These are phyloP conservation scores for Chlorophyllum brunneum DNA, from an alignment of 768 basidiomycete genomes.

Conservation along the genomic window DNA sequence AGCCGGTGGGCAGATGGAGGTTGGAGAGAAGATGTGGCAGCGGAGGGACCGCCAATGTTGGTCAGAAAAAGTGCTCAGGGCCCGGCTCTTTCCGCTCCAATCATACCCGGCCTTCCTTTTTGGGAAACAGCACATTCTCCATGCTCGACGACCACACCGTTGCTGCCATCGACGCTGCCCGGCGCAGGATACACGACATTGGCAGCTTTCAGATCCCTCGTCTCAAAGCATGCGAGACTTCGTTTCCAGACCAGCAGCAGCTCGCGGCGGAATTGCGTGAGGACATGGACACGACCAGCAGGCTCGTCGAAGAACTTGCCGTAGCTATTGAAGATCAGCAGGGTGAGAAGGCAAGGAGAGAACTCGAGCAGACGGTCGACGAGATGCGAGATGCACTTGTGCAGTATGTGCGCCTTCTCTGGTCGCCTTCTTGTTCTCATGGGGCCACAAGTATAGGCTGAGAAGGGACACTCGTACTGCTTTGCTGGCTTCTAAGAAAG, in stretches of 20 bases:
- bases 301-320: conserved; percentile 73
- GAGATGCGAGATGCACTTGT: conserved; percentile 43
- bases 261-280: conserved; percentile 72
- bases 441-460: conserved; percentile 35
- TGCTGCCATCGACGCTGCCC: conserved; percentile 6
- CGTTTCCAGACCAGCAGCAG: conserved; percentile 61
- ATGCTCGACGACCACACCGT: conserved; percentile 10
- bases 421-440: background rate
- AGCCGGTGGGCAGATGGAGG: conserved; percentile 21
- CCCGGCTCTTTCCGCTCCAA: conserved; percentile 39
- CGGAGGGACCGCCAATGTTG: background rate
- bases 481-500: conserved; percentile 67
- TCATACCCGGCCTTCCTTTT: conserved; percentile 23
- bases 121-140: conserved; percentile 2
- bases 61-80: conserved; percentile 22
- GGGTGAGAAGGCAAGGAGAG: conserved; percentile 46
- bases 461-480: conserved; percentile 65
- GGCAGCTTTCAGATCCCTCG: conserved; percentile 58
- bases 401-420: conserved; percentile 33
- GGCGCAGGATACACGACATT: conserved; percentile 9
- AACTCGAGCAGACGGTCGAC: conserved; percentile 46
- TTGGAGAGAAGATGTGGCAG: conserved; percentile 19
- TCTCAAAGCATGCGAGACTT: conserved; percentile 59
- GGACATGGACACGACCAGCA: conserved; percentile 60
- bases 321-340: conserved; percentile 70